These are phyloP conservation scores for Priceomyces medius DNA, from an alignment of 805 yeast genomes.

Conservation along the genomic window DNA sequence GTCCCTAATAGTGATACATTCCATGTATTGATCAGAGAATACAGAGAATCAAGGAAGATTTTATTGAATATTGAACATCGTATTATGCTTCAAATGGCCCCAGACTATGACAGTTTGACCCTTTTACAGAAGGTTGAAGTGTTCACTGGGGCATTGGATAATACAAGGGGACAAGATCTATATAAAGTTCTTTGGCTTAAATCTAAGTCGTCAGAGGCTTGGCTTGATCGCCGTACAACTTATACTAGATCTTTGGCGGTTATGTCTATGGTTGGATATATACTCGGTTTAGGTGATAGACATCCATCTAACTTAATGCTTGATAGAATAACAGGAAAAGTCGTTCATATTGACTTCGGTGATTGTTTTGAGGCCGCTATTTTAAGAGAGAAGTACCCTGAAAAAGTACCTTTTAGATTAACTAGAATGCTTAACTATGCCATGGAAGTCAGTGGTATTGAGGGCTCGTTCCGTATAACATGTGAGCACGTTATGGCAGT, in stretches of 20 bases:
- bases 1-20: slow-evolving; percentile 96
- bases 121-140: slow-evolving; percentile 92
- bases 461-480: slow-evolving; percentile 94
- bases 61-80: slow-evolving; percentile 90
- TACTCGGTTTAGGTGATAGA: slow-evolving; percentile 93
- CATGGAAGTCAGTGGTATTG: slow-evolving; percentile 98
- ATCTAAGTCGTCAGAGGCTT: slow-evolving; percentile 92
- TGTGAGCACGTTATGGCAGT: slow-evolving; percentile 98
- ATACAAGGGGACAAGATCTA: slow-evolving; percentile 93
- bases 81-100: slow-evolving; percentile 97
- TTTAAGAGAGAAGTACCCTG: slow-evolving; percentile 94
- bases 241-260: slow-evolving; percentile 95
- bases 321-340: slow-evolving; percentile 92
- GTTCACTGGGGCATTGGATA: slow-evolving; percentile 91
- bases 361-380: slow-evolving; percentile 99
- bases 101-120: slow-evolving; percentile 88
- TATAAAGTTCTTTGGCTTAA: slow-evolving; percentile 96
- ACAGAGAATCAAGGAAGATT: slow-evolving; percentile 87
- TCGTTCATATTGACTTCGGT: slow-evolving; percentile 96
- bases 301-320: slow-evolving; percentile 97
- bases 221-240: slow-evolving; percentile 96
- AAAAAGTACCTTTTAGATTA: slow-evolving; percentile 94
- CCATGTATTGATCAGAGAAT: slow-evolving; percentile 88
- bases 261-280: slow-evolving; percentile 99
- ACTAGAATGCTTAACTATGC: slow-evolving; percentile 97